Percentiles rank a stretch among this genome's conserved stretches.
These are phyloP conservation scores for Apiospora hydei DNA, from an alignment of 2,329 filamentous ascomycete species.

Conservation along the genomic window DNA sequence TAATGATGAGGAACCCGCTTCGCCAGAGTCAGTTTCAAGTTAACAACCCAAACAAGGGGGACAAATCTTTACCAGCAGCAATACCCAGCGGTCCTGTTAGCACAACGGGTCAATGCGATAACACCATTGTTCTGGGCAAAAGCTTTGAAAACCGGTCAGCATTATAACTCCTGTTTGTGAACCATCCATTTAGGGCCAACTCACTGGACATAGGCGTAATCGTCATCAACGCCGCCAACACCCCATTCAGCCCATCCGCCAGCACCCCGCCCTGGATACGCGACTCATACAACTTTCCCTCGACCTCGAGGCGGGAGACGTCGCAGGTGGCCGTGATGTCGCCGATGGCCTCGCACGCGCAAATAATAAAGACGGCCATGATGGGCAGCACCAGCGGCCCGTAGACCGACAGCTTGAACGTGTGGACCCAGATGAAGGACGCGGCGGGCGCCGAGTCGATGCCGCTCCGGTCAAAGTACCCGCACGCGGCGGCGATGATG, in stretches of 20 bases:
- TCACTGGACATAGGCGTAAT: constrained; percentile 77
- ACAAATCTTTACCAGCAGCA: constrained; percentile 62
- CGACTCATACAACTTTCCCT: constrained; percentile 75
- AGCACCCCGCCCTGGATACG: constrained; percentile 81
- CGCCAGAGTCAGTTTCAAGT: constrained; percentile 21
- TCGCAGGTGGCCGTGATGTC: constrained; percentile 85
- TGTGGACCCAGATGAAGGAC: constrained; percentile 82
- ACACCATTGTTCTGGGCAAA: constrained; percentile 89
- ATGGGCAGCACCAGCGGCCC: constrained; percentile 77
- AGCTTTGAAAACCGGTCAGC: background rate
- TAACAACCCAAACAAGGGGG: background rate
- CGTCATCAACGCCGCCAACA: constrained; percentile 78
- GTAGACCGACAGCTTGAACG: constrained; percentile 76
- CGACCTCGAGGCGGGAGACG: constrained; percentile 77
- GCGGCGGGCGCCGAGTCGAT: constrained; percentile 75
- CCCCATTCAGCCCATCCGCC: constrained; percentile 78
- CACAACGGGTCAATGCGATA: constrained; percentile 81
- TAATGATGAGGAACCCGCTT: constrained; percentile 76
- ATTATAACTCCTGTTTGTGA: background rate
- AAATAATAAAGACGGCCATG: constrained; percentile 73
- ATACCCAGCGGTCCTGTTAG: constrained; percentile 82
- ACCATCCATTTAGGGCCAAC: background rate
- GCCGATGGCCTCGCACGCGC: constrained; percentile 81
- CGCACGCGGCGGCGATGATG: constrained; percentile 78
- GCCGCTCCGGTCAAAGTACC: constrained; percentile 77